Conservation (phyloP, 805 yeast genomes). For the Teunomyces tritomae region DNA sequence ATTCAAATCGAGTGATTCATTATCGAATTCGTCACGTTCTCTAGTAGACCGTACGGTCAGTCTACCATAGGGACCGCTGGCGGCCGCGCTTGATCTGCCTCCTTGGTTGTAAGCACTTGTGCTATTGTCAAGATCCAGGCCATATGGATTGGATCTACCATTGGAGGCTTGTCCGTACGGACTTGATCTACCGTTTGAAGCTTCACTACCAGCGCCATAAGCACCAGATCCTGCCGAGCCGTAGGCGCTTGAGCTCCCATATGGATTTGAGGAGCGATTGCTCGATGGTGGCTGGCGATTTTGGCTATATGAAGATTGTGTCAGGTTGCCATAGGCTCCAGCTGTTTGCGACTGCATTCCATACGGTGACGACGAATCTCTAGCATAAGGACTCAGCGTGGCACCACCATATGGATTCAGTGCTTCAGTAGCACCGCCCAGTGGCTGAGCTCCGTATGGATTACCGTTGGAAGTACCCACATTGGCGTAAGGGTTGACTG, state of each 20-base stretch:
- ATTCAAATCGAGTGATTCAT: constrained; percentile 38
- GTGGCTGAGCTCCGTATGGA: constrained; percentile 6
- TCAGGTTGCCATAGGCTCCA: neutral
- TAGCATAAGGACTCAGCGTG: constrained; percentile 3
- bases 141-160: neutral
- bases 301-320: neutral
- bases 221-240: neutral
- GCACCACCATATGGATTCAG: constrained; percentile 9
- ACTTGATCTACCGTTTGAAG: neutral
- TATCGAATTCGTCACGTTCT: constrained; percentile 17
- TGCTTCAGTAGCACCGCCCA: neutral
- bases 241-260: neutral
- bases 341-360: neutral
- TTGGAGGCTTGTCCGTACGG: neutral
- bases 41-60: neutral
- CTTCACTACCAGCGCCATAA: neutral
- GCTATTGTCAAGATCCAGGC: neutral
- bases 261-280: neutral
- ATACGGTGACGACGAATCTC: constrained; percentile 3
- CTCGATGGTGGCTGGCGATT: neutral
- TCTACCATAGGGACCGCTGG: neutral
- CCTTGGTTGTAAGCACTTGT: too few species aligned
- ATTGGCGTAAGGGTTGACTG: constrained; percentile 42
- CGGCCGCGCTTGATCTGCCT: neutral
- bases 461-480: constrained; percentile 11